Percentiles rank a stretch among this genome's conserved stretches.
Conservation (phyloP, 805 yeast genomes). For the Suhomyces xylopsoci region DNA sequence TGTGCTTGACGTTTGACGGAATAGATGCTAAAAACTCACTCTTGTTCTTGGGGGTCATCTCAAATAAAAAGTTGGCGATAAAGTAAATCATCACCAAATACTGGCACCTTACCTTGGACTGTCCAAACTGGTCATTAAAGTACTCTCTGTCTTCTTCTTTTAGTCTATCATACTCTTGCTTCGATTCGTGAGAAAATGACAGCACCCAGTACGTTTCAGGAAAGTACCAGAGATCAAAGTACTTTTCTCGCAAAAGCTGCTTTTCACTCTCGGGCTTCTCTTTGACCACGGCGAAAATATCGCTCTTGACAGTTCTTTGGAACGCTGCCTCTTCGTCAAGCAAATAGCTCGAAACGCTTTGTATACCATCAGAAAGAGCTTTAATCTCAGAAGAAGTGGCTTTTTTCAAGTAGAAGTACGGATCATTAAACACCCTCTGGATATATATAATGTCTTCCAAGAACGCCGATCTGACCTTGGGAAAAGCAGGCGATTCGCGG, state of each 20-base stretch:
- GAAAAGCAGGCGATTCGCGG: slow-evolving; percentile 22
- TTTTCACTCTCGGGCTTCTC: slow-evolving; percentile 15
- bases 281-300: slow-evolving; percentile 13
- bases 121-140: slow-evolving; percentile 23
- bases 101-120: slow-evolving; percentile 24
- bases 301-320: slow-evolving; percentile 13
- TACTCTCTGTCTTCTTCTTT: slow-evolving; percentile 22
- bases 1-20: slow-evolving; percentile 32
- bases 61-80: slow-evolving; percentile 27
- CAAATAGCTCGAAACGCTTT: slow-evolving; percentile 26
- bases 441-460: slow-evolving; percentile 32
- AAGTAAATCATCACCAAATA: slow-evolving; percentile 31
- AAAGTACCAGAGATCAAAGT: slow-evolving; percentile 19
- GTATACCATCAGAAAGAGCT: slow-evolving; percentile 20
- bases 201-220: slow-evolving; percentile 39
- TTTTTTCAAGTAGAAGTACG: slow-evolving; percentile 27
- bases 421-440: slow-evolving; percentile 33
- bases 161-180: slow-evolving; percentile 14
- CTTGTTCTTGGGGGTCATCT: slow-evolving; percentile 23
- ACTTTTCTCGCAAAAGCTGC: slow-evolving; percentile 17
- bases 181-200: slow-evolving; percentile 18
- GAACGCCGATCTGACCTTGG: slow-evolving; percentile 20
- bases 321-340: slow-evolving; percentile 28
- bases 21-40: slow-evolving; percentile 17
- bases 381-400: slow-evolving; percentile 18